These are phyloP conservation scores for Torulaspora indica DNA, from an alignment of 805 yeast species.

Conservation along the genomic window DNA sequence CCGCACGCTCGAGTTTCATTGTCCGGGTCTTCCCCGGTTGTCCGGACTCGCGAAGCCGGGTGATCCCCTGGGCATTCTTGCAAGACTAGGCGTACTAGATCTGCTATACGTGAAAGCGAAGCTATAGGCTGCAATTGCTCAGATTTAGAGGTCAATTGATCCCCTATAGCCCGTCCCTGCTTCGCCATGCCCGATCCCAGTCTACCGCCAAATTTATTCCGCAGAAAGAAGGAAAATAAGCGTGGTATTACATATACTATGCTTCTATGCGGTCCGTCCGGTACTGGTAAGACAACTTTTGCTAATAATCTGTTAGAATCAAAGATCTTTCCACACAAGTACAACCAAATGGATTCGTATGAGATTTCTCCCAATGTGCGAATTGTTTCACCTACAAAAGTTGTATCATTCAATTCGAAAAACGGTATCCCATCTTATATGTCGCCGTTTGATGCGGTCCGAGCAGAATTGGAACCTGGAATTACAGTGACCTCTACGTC, in stretches of 20 bases:
- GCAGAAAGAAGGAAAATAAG: slow-evolving; percentile 61
- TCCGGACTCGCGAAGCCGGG: not conserved
- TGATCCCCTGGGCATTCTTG: not conserved
- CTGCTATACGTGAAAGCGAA: not conserved
- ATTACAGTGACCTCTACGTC: slow-evolving; percentile 55
- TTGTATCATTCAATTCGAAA: slow-evolving; percentile 54
- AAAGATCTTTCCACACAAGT: slow-evolving; percentile 57
- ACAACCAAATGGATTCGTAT: slow-evolving; percentile 37
- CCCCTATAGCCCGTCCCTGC: not conserved
- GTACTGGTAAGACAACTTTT: slow-evolving; percentile 75
- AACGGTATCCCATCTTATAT: slow-evolving; percentile 57
- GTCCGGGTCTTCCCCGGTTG: not conserved
- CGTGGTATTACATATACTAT: slow-evolving; percentile 71
- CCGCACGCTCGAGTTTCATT: no score
- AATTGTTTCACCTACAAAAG: slow-evolving; percentile 33
- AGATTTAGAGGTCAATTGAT: slow-evolving; percentile 3
- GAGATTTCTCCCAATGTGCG: slow-evolving; percentile 23
- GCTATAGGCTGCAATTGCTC: not conserved
- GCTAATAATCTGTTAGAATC: slow-evolving; percentile 63
- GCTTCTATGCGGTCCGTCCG: slow-evolving; percentile 67
- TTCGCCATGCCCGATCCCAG: slow-evolving; percentile 9
- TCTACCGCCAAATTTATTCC: slow-evolving; percentile 31
- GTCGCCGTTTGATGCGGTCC: slow-evolving; percentile 55
- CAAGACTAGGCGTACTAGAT: not conserved
- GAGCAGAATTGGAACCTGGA: slow-evolving; percentile 66